Evolutionary conservation across 2,329 filamentous ascomycete species (phyloP).

Genomic region (Ramularia endophylla): DNA sequence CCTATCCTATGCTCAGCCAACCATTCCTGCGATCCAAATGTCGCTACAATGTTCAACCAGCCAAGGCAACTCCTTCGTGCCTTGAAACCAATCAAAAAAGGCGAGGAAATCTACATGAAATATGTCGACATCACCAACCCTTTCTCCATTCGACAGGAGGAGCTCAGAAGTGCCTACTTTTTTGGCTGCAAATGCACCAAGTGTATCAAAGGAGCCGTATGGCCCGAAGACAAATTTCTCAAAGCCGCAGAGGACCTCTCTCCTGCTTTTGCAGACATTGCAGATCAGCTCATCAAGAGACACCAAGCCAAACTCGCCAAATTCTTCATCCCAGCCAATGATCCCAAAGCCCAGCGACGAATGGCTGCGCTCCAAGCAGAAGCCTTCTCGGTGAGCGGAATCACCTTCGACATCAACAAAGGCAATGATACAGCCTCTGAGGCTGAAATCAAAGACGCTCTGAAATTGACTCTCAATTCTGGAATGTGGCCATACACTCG

Average conservation of each 20-base stretch:
- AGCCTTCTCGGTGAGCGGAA: slow-evolving; percentile 22
- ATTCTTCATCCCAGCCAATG: slow-evolving; percentile 16
- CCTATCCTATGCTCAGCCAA: slow-evolving; percentile 51
- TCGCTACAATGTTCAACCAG: slow-evolving; percentile 52
- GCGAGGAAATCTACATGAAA: slow-evolving; percentile 55
- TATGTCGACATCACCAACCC: slow-evolving; percentile 56
- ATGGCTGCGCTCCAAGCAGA: slow-evolving; percentile 24
- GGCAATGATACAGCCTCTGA: slow-evolving; percentile 16
- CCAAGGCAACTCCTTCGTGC: slow-evolving; percentile 46
- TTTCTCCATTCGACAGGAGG: slow-evolving; percentile 43
- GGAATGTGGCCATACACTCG: slow-evolving; percentile 43
- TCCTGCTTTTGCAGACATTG: slow-evolving; percentile 14
- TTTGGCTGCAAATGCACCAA: slow-evolving; percentile 53
- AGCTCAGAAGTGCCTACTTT: slow-evolving; percentile 51
- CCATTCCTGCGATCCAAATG: slow-evolving; percentile 58
- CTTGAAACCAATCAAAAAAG: slow-evolving; percentile 46
- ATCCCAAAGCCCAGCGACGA: slow-evolving; percentile 15
- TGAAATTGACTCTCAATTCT: slow-evolving; percentile 28
- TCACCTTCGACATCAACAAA: slow-evolving; percentile 22
- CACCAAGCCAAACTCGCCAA: slow-evolving; percentile 17
- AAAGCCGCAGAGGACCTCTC: slow-evolving; percentile 27
- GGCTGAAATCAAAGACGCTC: slow-evolving; percentile 23
- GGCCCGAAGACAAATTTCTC: slow-evolving; percentile 39
- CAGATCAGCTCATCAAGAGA: slow-evolving; percentile 17
- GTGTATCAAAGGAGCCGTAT: slow-evolving; percentile 37